Conservation (phyloP, 2,329 filamentous ascomycete genomes). For the Botrytis paeoniae region DNA sequence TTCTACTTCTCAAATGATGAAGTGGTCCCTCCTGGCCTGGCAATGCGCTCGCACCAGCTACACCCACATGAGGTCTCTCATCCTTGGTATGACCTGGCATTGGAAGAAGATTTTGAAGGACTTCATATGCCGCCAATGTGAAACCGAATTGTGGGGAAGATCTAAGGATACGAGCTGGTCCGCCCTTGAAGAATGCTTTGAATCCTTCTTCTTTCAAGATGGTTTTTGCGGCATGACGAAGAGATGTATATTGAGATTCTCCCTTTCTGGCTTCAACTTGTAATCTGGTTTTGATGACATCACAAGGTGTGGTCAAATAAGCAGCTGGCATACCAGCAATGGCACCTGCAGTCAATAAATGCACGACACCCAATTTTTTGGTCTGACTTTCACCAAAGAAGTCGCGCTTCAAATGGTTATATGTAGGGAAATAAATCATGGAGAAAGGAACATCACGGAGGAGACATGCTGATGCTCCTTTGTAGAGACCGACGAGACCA, state of each 20-base stretch:
- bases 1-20: conserved; percentile 71
- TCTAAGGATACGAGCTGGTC: conserved; percentile 88
- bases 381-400: conserved; percentile 85
- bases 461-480: conserved; percentile 90
- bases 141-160: conserved; percentile 98
- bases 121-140: conserved; percentile 91
- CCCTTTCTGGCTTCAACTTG: conserved; percentile 98
- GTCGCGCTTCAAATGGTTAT: conserved; percentile 91
- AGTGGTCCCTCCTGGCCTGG: conserved; percentile 36
- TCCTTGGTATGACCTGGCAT: conserved; percentile 64
- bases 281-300: conserved; percentile 98
- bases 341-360: conserved; percentile 90
- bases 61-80: conserved; percentile 50
- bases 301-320: conserved; percentile 94
- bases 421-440: conserved; percentile 97
- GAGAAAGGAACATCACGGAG: conserved; percentile 97
- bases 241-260: conserved; percentile 79
- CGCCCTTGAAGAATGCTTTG: conserved; percentile 97
- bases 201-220: conserved; percentile 91
- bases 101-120: conserved; percentile 78
- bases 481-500: conserved; percentile 91
- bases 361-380: conserved; percentile 84
- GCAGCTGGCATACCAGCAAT: conserved; percentile 90
- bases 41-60: conserved; percentile 56
- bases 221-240: conserved; percentile 80